A percentile compares a stretch with the other conserved stretches of the same genome.
Conservation (phyloP, 1,284 basidiomycete genomes). For the Exobasidium rhododendri region DNA sequence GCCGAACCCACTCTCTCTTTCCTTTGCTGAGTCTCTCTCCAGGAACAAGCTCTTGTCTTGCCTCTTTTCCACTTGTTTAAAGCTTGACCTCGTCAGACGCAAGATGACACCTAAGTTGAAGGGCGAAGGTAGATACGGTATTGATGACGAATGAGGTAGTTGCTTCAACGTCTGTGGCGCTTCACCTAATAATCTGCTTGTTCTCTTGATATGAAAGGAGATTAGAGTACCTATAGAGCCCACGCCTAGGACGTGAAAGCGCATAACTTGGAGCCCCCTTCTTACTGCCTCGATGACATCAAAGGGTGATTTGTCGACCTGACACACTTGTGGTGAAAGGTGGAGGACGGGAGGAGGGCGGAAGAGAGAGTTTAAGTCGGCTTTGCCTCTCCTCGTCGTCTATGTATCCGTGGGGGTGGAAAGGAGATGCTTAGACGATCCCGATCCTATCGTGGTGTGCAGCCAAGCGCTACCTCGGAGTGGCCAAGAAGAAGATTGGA, state of each 20-base stretch:
- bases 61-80: background rate
- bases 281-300: no score
- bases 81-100: conserved; percentile 23
- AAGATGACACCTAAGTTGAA: conserved; percentile 28
- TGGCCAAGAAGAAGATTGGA: background rate
- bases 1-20: conserved; percentile 51
- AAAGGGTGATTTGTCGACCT: no score
- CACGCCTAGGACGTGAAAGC: conserved; percentile 51
- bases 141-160: conserved; percentile 12
- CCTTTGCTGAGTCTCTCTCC: background rate
- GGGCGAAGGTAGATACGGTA: conserved; percentile 30
- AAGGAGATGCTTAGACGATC: no score
- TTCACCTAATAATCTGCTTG: conserved; percentile 24
- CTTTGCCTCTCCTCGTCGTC: no score
- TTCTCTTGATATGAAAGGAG: conserved; percentile 42
- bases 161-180: background rate
- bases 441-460: no score
- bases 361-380: no score
- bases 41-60: background rate
- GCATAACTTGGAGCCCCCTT: conserved; percentile 35
- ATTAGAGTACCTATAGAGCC: conserved; percentile 50
- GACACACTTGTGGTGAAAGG: no score
- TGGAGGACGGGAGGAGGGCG: no score
- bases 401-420: no score
- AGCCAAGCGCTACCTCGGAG: no score